phyloP scores from a whole-genome alignment of 345 rosid species.

The Rhizophora mangle region DNA sequence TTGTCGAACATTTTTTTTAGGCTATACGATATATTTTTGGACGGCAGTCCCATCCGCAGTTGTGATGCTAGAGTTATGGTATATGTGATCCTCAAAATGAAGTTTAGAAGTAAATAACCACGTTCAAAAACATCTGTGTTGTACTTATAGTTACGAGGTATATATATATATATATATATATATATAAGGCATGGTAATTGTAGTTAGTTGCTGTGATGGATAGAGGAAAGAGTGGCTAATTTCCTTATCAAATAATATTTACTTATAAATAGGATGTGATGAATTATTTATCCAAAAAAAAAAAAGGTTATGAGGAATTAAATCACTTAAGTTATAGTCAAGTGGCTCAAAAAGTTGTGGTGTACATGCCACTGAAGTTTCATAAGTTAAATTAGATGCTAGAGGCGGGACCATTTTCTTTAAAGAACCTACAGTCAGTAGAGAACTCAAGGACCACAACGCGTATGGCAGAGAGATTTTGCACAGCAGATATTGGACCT shows the following conservation, averaged over 20 bases:
- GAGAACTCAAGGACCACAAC: constrained; percentile 25
- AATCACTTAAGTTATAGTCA: constrained; percentile 6
- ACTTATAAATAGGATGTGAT: neutral
- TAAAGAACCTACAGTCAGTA: constrained; percentile 46
- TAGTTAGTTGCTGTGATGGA: no score
- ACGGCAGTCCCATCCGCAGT: no score
- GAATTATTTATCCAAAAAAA: no score
- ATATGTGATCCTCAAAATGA: no score
- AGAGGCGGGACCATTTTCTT: constrained; percentile 66
- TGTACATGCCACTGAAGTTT: constrained; percentile 15
- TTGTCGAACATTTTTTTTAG: neutral
- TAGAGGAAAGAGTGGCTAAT: no score
- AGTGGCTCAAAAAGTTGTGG: constrained; percentile 33
- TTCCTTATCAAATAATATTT: no score
- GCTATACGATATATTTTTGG: neutral
- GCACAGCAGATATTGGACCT: constrained; percentile 4
- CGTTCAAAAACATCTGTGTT: no score
- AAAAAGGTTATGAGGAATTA: neutral
- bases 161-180: no score
- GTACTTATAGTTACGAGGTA: no score
- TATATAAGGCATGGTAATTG: no score
- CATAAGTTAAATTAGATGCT: constrained; percentile 19
- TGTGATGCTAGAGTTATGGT: no score
- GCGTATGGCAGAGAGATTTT: constrained; percentile 36
- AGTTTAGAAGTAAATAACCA: no score